These are phyloP conservation scores for Rhododendron williamsianum DNA, from an alignment of 148 eudicot genomes.

Conservation along the genomic window DNA sequence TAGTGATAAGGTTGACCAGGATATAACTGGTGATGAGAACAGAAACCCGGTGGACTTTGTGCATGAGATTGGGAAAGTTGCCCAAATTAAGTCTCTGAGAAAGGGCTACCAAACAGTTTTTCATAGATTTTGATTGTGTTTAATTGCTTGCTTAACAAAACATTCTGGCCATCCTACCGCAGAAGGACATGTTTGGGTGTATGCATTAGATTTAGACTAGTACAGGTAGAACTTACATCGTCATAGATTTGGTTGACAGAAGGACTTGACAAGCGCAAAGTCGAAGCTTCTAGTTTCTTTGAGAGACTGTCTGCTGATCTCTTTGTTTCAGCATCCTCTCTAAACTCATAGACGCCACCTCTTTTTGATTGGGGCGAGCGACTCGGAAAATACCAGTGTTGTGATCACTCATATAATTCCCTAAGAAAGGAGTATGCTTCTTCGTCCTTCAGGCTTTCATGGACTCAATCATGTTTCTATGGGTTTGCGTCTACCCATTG, in stretches of 20 bases:
- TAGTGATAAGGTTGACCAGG: no score
- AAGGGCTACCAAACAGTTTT: background rate
- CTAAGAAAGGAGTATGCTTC: background rate
- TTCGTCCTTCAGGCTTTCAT: background rate
- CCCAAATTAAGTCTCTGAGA: background rate
- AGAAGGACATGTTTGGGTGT: background rate
- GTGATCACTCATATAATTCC: background rate
- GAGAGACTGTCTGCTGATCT: background rate
- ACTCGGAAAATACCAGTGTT: background rate
- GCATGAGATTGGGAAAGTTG: no score
- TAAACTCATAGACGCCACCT: no score
- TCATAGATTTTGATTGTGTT: background rate
- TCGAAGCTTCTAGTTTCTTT: background rate
- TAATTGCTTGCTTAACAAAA: background rate
- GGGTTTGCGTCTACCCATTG: background rate
- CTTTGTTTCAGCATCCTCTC: background rate
- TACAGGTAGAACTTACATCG: background rate
- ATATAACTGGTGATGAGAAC: no score
- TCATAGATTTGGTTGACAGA: background rate
- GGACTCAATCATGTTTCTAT: background rate
- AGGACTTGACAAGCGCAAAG: background rate
- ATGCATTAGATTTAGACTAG: background rate
- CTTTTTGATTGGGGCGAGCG: background rate
- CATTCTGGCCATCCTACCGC: background rate
- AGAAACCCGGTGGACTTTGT: no score